Evolutionary conservation across 1,139 yeast species (phyloP).

Genomic region (Oligophagozyma castellii): DNA sequence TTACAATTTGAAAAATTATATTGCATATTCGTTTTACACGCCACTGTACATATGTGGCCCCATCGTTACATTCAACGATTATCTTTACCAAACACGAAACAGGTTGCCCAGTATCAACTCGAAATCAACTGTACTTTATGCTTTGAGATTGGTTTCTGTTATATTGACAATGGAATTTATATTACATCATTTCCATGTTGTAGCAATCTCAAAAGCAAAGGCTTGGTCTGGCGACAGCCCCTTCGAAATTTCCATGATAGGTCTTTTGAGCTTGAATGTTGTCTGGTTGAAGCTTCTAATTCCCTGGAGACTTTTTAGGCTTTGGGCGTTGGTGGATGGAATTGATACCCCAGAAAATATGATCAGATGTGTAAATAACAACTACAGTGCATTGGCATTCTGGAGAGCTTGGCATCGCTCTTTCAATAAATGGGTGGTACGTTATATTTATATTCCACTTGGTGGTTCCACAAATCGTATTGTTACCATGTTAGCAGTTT

Average conservation of each 20-base stretch:
- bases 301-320: slow-evolving; percentile 91
- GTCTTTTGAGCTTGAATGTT: slow-evolving; percentile 74
- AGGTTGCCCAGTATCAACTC: slow-evolving; percentile 39
- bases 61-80: slow-evolving; percentile 83
- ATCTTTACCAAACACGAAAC: slow-evolving; percentile 45
- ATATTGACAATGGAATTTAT: slow-evolving; percentile 78
- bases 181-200: slow-evolving; percentile 81
- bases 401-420: slow-evolving; percentile 99
- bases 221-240: slow-evolving; percentile 91
- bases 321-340: slow-evolving; percentile 84
- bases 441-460: slow-evolving; percentile 74
- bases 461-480: slow-evolving; percentile 69
- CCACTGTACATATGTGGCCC: slow-evolving; percentile 96
- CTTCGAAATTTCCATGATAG: slow-evolving; percentile 89
- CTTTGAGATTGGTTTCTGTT: slow-evolving; percentile 55
- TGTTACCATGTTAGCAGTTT: slow-evolving; percentile 70
- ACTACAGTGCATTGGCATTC: slow-evolving; percentile 81
- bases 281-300: slow-evolving; percentile 86
- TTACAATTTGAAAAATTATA: slow-evolving; percentile 48
- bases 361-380: slow-evolving; percentile 92
- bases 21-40: slow-evolving; percentile 69
- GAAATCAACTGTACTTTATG: slow-evolving; percentile 47
- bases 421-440: slow-evolving; percentile 75
- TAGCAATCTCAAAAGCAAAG: slow-evolving; percentile 70
- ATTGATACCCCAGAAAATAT: slow-evolving; percentile 97